Conservation (phyloP, 345 rosid species). For the Moringa oleifera region DNA sequence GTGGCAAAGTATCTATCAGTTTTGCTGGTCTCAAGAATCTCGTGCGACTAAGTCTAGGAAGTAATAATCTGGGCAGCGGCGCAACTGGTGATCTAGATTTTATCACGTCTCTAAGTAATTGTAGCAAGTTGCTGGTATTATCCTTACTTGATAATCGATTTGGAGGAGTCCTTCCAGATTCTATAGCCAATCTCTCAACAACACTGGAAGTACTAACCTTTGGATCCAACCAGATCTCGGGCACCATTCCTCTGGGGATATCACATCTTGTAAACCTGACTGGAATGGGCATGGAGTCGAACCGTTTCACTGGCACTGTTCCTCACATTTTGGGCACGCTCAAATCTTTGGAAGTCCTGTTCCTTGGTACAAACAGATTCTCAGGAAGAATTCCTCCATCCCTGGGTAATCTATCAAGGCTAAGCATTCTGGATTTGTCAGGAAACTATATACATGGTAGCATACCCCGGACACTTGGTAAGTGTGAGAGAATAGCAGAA, state of each 20-base stretch:
- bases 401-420: slow-evolving; percentile 8
- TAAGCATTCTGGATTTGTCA: background rate
- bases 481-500: background rate
- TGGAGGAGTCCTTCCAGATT: slow-evolving; percentile 7
- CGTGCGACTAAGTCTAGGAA: background rate
- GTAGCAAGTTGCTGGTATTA: background rate
- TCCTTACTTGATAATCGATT: background rate
- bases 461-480: slow-evolving; percentile 11
- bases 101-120: background rate
- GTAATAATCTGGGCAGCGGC: background rate
- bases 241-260: slow-evolving; percentile 2
- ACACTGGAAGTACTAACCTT: background rate
- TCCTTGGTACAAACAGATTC: background rate
- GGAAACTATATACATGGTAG: slow-evolving; percentile 8
- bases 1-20: background rate
- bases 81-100: background rate
- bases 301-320: background rate
- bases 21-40: background rate
- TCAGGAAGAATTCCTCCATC: slow-evolving; percentile 13
- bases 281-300: background rate
- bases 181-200: slow-evolving; percentile 13
- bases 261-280: background rate
- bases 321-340: slow-evolving; percentile 5
- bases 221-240: background rate
- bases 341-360: background rate